A percentile compares a stretch with the other conserved stretches of the same genome.
phyloP scores from a whole-genome alignment of 176 grass and related monocot species.

The Calamus simplicifolius region DNA sequence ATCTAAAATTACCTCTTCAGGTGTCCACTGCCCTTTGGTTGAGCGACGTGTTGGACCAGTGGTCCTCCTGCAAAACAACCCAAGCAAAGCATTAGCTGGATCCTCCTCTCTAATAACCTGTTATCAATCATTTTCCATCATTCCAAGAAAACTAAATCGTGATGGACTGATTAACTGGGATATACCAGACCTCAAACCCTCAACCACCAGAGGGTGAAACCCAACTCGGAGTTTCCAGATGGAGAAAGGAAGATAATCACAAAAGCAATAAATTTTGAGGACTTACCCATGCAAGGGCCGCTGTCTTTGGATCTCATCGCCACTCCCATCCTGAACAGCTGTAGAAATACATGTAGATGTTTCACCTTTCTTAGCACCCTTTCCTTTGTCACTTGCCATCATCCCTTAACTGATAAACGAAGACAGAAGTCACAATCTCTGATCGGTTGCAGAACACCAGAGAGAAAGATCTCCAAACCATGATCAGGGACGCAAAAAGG shows the following conservation, averaged over 20 bases:
- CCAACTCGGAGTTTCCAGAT: too few species aligned
- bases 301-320: slow-evolving; percentile 35
- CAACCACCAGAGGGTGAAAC: too few species aligned
- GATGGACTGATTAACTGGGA: too few species aligned
- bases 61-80: slow-evolving; percentile 6
- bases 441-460: slow-evolving; percentile 9
- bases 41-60: neutral
- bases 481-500: slow-evolving; percentile 11
- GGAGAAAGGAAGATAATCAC: too few species aligned
- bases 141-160: too few species aligned
- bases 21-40: neutral
- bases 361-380: slow-evolving; percentile 30
- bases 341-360: slow-evolving; percentile 19
- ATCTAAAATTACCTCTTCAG: neutral
- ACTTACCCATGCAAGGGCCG: slow-evolving; percentile 42
- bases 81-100: too few species aligned
- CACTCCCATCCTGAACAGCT: slow-evolving; percentile 28
- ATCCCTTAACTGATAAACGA: neutral
- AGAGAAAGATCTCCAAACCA: slow-evolving; percentile 25
- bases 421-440: slow-evolving; percentile 20
- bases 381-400: slow-evolving; percentile 40
- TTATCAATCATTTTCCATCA: too few species aligned
- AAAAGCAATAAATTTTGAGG: neutral
- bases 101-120: too few species aligned
- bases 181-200: too few species aligned